Base-by-base conservation (phyloP, 2,329 filamentous ascomycete species). In the Paecilomyces niveus region DNA sequence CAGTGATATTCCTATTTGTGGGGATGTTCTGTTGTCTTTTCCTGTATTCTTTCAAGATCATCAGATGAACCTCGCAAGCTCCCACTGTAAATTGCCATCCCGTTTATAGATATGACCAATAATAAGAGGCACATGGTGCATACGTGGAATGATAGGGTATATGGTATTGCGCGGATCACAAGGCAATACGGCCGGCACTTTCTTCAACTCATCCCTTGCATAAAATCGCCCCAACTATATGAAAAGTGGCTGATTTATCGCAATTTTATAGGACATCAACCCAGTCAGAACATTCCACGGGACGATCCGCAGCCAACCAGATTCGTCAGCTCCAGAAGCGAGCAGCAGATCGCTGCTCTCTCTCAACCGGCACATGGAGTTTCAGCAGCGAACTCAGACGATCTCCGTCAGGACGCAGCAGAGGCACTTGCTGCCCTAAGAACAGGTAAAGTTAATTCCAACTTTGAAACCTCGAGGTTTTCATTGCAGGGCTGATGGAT, bases 1-100 rank as follows among this genome's bases (percentile, higher is more conserved):
- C 57, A 29, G 58, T 50, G 6, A 51, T 61, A 57, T 57, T 45
- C 18, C 33, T 59, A 15, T 58, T 61, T 55, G 55, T 59, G 21
- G 59, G 58, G 7, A 54, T 61, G 53, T 61, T 61, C 51, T 54
- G 59, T 26, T 58, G 56, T 49, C 58, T 61, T 51, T 61, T 61
- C 35, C 52, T 61, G 58, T 61, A 61, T 56, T 55, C 59, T 24
- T 61, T 61, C 56, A 50, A 56, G 39, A 59, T 61, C 31, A 53
- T 59, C 21, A 57, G 35, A 54, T 59, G 21, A 59, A 33, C 18
- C 22, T 18, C 8, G 24, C 45, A 35, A 15, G 11, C 39, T 39
- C 15, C 32, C 6, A 13, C 26, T 24, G 26, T 52, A 52, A 52
- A 29, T 29, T 18, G 26, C 7, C 35, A 21, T n/a, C 39, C 18